These are phyloP conservation scores for Podospora conica DNA, from an alignment of 495 filamentous ascomycete species.

Conservation along the genomic window DNA sequence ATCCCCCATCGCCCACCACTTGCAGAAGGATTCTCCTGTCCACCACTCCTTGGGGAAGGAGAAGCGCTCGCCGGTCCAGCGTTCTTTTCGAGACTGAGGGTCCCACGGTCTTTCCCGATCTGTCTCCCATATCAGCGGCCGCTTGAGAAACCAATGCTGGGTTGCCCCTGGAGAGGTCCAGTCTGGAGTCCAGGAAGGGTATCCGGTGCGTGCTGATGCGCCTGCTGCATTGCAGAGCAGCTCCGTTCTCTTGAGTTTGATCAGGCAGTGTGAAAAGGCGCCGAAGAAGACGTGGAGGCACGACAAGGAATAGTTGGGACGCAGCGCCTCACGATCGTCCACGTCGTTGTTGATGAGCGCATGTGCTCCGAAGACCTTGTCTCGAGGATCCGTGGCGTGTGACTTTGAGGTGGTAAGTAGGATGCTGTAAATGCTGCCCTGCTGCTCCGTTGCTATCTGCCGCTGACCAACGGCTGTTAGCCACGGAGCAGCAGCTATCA, in stretches of 20 bases:
- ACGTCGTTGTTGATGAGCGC: neutral
- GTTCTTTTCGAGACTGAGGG: neutral
- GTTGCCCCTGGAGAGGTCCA: neutral
- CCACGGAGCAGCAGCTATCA: constrained; percentile 3
- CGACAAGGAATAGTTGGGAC: neutral
- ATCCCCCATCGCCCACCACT: too few relatives aligned
- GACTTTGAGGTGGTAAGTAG: neutral
- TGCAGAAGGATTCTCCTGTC: too few relatives aligned
- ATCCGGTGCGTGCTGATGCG: neutral
- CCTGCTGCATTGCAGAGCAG: neutral
- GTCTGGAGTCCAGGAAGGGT: neutral
- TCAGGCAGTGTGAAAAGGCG: neutral
- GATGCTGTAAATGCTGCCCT: neutral
- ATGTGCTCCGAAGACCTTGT: constrained; percentile 6
- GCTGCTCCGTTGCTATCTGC: neutral
- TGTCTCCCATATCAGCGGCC: neutral
- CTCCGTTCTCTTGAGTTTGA: neutral
- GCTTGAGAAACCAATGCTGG: neutral
- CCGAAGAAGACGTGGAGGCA: constrained; percentile 1
- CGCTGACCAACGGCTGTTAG: neutral
- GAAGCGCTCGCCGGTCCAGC: neutral
- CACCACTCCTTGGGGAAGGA: neutral
- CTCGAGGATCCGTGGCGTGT: neutral
- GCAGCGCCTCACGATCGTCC: neutral
- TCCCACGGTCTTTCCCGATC: neutral